phyloP scores from a whole-genome alignment of 208 protist species.

The Leishmania guyanensis region DNA sequence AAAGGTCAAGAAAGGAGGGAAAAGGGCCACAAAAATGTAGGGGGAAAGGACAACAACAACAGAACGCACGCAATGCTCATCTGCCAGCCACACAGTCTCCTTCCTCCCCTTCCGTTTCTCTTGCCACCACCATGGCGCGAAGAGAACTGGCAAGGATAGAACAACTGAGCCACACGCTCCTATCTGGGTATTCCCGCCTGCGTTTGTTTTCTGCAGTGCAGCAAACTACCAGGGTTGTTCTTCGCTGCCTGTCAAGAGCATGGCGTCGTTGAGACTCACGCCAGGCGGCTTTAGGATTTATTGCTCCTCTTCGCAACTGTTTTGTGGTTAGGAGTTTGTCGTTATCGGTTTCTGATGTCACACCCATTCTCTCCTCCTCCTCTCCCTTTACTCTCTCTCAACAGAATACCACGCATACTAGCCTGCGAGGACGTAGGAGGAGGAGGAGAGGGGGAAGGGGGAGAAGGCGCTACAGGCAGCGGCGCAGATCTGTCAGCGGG shows the following conservation, averaged over 20 bases:
- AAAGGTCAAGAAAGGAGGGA: background rate
- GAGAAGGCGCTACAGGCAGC: background rate
- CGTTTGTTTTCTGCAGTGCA: background rate
- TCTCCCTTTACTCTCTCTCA: background rate
- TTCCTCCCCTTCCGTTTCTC: background rate
- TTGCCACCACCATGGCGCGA: background rate
- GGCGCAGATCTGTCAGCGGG: background rate
- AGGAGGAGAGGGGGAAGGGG: background rate
- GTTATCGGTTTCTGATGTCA: background rate
- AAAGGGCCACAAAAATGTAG: background rate
- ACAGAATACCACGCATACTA: background rate
- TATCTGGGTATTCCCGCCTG: background rate
- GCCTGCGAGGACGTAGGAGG: background rate
- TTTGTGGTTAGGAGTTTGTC: background rate
- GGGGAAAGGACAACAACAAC: background rate
- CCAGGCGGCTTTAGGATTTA: background rate
- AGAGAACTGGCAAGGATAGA: background rate
- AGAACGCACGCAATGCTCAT: background rate
- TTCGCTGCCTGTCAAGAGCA: background rate
- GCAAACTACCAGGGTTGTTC: background rate
- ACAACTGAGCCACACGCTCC: background rate
- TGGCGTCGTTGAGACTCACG: background rate
- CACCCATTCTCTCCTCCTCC: background rate
- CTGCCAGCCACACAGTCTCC: background rate
- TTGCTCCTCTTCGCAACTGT: background rate